Base-by-base conservation (phyloP, 495 filamentous ascomycete species). In the Trichoderma gamsii region DNA sequence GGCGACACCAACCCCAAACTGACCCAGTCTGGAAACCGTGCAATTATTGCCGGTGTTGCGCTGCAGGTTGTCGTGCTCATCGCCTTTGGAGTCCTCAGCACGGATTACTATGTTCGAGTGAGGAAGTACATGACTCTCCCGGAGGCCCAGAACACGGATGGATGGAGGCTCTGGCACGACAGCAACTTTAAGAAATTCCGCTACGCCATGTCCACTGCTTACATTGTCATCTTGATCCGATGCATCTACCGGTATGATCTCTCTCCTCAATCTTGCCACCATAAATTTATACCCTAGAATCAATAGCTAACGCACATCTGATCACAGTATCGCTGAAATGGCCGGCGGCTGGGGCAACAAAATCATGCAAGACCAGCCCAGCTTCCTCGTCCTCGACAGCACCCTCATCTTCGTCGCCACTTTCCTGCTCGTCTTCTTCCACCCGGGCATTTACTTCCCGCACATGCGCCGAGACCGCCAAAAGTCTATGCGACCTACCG, bases 41-140 rank as follows among this genome's bases (percentile, higher is more conserved):
- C 88, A 67, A 90, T 90, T 72, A 87, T 92, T 64, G 83, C 88
- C 12, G 89, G 90, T 73, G 89, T 92, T 69, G 80, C 84, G 8
- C 84, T 88, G 75, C 90, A 92, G 81, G 88, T 89, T 41, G 80
- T 78, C 7, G 89, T 89, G 3, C 79, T 91, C 76, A 70, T 78
- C 41, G 76, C 83, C 32, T 91, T 89, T 73, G 86, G 84, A 12
- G 7, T 76, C 9, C 67, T 85, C 11, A 81, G 73, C n/a, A 64
- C 75, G 38, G 79, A 86, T 35, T 89, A 86, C 70, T 85, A 77
- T 66, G 46, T 79, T 25, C 72, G 81, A 6, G 77, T 85, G 0
- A 72, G 67, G 66, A 76, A 71, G 52, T 78, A 78, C 66, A 77
- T 81, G 8, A 68, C 70, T 29, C 71, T 74, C 5, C 69, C 76